Conservation (phyloP, 2,329 filamentous ascomycete genomes). For the Thyridium curvatum region DNA sequence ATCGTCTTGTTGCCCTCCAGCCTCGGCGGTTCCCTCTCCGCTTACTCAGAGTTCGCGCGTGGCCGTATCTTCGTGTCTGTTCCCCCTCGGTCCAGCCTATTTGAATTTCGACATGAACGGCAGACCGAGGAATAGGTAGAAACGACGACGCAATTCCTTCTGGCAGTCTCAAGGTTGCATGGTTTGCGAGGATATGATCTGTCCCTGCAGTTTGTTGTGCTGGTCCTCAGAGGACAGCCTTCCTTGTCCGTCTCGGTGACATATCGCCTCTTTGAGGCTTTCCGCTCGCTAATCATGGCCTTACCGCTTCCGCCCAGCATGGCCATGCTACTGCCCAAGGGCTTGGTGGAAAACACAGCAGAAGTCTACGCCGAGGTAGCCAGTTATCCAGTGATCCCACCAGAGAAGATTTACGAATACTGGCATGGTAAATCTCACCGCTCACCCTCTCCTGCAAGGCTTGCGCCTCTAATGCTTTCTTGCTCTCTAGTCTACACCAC, state of each 20-base stretch:
- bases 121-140: too few species aligned
- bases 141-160: too few species aligned
- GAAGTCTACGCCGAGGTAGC: slow-evolving; percentile 49
- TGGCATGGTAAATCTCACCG: slow-evolving; percentile 44
- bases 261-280: not conserved
- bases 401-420: slow-evolving; percentile 47
- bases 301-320: not conserved
- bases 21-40: too few species aligned
- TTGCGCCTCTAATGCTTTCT: slow-evolving; percentile 4
- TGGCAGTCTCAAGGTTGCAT: too few species aligned
- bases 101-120: too few species aligned
- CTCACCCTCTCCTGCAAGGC: not conserved
- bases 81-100: too few species aligned
- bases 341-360: slow-evolving; percentile 48
- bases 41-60: too few species aligned
- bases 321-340: slow-evolving; percentile 47
- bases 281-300: not conserved
- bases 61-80: too few species aligned
- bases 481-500: slow-evolving; percentile 52
- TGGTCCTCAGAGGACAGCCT: too few species aligned
- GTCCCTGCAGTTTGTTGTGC: too few species aligned
- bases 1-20: too few species aligned
- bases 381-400: slow-evolving; percentile 40
- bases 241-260: not conserved
- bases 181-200: too few species aligned